phyloP scores from a whole-genome alignment of 106 monocot species.

The Platanthera zijinensis region DNA sequence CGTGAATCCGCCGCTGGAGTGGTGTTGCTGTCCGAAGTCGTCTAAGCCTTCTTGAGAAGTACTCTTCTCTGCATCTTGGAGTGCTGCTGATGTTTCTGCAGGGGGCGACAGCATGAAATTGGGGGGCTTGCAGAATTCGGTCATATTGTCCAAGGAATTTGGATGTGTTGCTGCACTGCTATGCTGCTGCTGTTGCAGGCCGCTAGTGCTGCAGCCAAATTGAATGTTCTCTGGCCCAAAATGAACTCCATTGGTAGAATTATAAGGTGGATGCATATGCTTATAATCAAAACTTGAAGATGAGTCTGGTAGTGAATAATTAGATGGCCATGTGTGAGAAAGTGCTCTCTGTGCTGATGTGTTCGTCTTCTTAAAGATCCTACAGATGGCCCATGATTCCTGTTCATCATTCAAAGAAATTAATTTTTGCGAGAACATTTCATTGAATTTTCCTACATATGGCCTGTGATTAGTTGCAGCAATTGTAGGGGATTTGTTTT shows the following conservation, averaged over 20 bases:
- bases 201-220: constrained; percentile 20
- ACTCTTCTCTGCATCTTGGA: constrained; percentile 13
- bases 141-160: constrained; percentile 8
- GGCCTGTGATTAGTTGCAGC: neutral
- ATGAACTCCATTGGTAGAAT: constrained; percentile 4
- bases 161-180: constrained; percentile 8
- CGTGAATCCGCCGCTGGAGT: constrained; percentile 17
- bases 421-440: neutral
- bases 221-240: constrained; percentile 32
- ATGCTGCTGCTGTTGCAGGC: constrained; percentile 16
- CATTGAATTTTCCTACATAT: neutral
- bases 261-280: constrained; percentile 15
- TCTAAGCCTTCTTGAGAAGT: constrained; percentile 26
- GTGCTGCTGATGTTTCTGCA: constrained; percentile 18
- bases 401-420: constrained; percentile 1
- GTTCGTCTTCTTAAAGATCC: constrained; percentile 56
- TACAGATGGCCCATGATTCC: constrained; percentile 68
- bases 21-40: constrained; percentile 31
- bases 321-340: constrained; percentile 32
- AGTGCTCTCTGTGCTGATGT: constrained; percentile 39
- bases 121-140: constrained; percentile 11
- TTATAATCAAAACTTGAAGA: constrained; percentile 12
- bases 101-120: constrained; percentile 34
- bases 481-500: too few species aligned
- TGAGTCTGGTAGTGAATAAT: constrained; percentile 12